These are phyloP conservation scores for Avena insularis DNA, from an alignment of 176 grass and related monocot species.

Conservation along the genomic window DNA sequence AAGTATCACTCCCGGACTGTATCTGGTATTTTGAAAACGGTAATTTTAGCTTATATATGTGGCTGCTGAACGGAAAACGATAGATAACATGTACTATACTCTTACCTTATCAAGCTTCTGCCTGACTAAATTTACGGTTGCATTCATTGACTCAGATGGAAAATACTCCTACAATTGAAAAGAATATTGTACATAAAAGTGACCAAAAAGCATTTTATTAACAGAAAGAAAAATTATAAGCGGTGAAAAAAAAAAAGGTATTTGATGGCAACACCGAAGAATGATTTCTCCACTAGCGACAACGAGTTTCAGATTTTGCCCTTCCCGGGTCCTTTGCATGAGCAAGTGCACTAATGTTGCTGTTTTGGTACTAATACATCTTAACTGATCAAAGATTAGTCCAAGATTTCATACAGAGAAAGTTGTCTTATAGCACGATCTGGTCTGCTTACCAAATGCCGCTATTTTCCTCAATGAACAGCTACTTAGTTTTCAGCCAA, in stretches of 20 bases:
- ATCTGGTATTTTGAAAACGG: constrained; percentile 59
- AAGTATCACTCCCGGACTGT: constrained; percentile 53
- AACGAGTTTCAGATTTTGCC: not conserved
- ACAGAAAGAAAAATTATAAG: not conserved
- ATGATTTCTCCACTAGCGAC: not conserved
- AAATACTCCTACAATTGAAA: constrained; percentile 77
- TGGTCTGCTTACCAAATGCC: not conserved
- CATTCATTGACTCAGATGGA: constrained; percentile 80
- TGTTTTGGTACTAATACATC: not conserved
- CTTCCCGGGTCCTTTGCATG: not conserved
- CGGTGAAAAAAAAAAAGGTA: not conserved
- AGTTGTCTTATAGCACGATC: not conserved
- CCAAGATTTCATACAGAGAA: not conserved
- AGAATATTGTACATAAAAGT: not conserved
- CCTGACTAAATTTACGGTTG: constrained; percentile 71
- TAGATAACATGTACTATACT: not conserved
- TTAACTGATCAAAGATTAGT: constrained; percentile 5
- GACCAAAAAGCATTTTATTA: constrained; percentile 2
- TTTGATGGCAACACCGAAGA: not conserved
- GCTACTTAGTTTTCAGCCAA: not conserved
- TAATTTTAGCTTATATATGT: not conserved
- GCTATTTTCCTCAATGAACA: not conserved
- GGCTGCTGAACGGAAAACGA: not conserved
- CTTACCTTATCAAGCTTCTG: constrained; percentile 82
- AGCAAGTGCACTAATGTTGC: not conserved